Conservation (phyloP, 148 eudicot genomes). For the Fallopia convolvulus region DNA sequence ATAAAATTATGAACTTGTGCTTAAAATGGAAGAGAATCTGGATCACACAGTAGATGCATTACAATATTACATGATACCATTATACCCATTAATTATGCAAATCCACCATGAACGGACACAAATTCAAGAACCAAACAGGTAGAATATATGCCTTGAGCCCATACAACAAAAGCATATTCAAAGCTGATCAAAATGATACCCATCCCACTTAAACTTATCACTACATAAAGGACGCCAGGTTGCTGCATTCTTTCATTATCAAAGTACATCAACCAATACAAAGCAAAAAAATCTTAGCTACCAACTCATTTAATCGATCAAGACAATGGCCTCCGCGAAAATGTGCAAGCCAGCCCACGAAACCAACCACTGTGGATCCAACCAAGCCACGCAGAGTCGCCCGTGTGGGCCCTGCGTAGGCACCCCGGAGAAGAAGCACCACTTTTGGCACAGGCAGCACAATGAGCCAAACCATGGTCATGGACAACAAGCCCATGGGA, state of each 20-base stretch:
- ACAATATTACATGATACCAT: background rate
- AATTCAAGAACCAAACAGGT: background rate
- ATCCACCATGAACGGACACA: conserved; percentile 5
- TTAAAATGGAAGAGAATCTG: no score
- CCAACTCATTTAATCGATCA: background rate
- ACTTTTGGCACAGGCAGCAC: conserved; percentile 8
- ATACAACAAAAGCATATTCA: background rate
- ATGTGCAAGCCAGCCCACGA: conserved; percentile 3
- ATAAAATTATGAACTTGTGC: no score
- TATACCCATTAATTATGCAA: background rate
- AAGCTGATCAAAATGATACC: background rate
- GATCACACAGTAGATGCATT: background rate
- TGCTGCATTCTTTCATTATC: background rate
- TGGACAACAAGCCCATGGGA: background rate
- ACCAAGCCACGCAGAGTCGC: background rate
- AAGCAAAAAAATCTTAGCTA: no score
- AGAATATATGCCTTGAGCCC: background rate
- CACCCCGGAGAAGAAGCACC: background rate
- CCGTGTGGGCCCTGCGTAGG: background rate
- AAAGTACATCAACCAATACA: no score
- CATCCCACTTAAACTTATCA: background rate
- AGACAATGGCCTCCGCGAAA: background rate
- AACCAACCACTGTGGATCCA: background rate
- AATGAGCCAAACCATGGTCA: background rate
- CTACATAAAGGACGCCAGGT: background rate